Percentiles rank a stretch among this genome's conserved stretches.
Conservation (phyloP, 2,329 filamentous ascomycete genomes). For the Fusarium brachygibbosum region DNA sequence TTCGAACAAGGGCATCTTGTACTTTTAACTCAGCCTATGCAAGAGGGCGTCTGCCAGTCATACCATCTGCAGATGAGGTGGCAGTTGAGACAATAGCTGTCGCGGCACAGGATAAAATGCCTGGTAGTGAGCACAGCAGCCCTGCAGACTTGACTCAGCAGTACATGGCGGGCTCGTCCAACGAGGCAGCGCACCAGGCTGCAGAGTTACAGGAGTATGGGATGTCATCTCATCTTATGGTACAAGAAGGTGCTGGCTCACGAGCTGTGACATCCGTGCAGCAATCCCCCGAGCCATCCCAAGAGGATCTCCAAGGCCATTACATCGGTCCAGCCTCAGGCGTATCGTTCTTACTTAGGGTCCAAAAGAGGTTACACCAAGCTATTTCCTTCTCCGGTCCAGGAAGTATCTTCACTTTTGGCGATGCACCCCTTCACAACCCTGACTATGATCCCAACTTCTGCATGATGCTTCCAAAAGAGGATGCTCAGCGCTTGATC, state of each 20-base stretch:
- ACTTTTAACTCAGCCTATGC: constrained; percentile 48
- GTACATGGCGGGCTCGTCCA: not conserved
- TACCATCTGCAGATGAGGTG: constrained; percentile 30
- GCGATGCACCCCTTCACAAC: constrained; percentile 61
- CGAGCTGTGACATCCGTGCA: constrained; percentile 36
- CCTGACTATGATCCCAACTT: constrained; percentile 54
- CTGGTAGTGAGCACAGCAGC: constrained; percentile 7
- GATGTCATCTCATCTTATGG: constrained; percentile 24
- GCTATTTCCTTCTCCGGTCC: constrained; percentile 42
- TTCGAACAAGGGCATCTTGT: constrained; percentile 36
- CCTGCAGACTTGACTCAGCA: constrained; percentile 21
- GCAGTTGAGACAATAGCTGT: constrained; percentile 18
- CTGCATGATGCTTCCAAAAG: constrained; percentile 58
- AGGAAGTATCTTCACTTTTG: constrained; percentile 62
- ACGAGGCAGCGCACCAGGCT: constrained; percentile 1
- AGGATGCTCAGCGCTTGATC: constrained; percentile 55
- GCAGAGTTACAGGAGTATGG: constrained; percentile 18
- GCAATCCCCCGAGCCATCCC: constrained; percentile 49
- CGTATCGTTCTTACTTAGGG: constrained; percentile 49
- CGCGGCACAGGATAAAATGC: constrained; percentile 10
- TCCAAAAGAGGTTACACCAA: constrained; percentile 51
- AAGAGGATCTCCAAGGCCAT: constrained; percentile 52
- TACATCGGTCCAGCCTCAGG: constrained; percentile 53
- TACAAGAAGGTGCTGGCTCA: not conserved
- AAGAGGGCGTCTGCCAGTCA: constrained; percentile 43